Percentiles rank a stretch among this genome's conserved stretches.
phyloP scores from a whole-genome alignment of 2,329 filamentous ascomycete species.

The Cladosporium sp. region DNA sequence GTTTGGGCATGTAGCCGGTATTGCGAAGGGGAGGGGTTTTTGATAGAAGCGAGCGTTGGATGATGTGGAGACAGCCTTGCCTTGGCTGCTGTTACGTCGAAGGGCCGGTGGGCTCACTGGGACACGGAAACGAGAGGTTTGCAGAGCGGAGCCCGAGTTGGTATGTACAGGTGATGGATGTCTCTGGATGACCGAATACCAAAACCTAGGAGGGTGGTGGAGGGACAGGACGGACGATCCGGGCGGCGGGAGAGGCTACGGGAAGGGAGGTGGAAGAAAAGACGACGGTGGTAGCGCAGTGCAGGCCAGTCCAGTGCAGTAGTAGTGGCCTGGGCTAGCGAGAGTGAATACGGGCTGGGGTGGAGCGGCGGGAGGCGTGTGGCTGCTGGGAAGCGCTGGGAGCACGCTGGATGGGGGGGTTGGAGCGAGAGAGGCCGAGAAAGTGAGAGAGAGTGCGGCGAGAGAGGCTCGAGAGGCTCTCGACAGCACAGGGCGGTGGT shows the following conservation, averaged over 20 bases:
- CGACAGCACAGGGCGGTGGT: not conserved
- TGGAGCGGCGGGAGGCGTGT: too few relatives aligned
- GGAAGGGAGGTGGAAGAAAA: too few relatives aligned
- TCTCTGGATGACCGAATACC: constrained; percentile 7
- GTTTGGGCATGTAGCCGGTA: constrained; percentile 46
- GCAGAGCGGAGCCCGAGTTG: constrained; percentile 6
- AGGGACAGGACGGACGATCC: too few relatives aligned
- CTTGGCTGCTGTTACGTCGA: constrained; percentile 7
- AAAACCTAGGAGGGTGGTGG: too few relatives aligned
- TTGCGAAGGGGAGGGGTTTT: constrained; percentile 10
- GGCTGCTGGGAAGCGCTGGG: too few relatives aligned
- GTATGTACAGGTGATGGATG: constrained; percentile 17
- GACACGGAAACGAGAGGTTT: constrained; percentile 14
- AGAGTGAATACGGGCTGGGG: constrained; percentile 11
- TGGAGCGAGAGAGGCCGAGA: constrained; percentile 4
- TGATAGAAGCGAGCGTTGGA: not conserved
- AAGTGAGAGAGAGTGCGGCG: too few relatives aligned
- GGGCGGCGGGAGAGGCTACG: too few relatives aligned
- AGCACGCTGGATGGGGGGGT: too few relatives aligned
- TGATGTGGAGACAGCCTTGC: too few relatives aligned
- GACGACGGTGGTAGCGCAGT: constrained; percentile 9
- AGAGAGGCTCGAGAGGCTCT: not conserved
- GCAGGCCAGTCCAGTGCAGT: too few relatives aligned
- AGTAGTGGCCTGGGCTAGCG: constrained; percentile 13
- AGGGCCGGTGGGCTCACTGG: constrained; percentile 10